Percentiles rank a stretch among this genome's conserved stretches.
Conservation (phyloP, 108 stramenopile species). For the Poteriospumella lacustris region DNA sequence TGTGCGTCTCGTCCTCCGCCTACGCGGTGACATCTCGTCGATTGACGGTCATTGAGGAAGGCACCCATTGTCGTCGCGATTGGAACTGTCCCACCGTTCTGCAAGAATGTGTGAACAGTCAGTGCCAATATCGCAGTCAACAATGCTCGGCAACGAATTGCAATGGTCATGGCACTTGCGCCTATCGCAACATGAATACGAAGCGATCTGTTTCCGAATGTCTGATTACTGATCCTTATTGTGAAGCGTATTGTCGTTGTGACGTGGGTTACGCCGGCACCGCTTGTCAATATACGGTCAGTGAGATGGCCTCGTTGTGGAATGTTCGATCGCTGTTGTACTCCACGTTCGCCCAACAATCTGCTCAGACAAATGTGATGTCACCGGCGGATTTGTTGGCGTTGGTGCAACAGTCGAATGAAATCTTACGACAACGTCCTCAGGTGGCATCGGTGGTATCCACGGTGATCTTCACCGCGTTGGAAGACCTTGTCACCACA, state of each 20-base stretch:
- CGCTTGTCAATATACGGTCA: background rate
- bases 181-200: background rate
- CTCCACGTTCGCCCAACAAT: background rate
- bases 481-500: too few species aligned
- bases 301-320: background rate
- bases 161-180: background rate
- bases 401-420: background rate
- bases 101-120: too few species aligned
- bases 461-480: too few species aligned
- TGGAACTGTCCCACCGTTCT: too few species aligned
- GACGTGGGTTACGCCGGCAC: background rate
- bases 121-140: too few species aligned
- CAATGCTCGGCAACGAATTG: too few species aligned
- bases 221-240: background rate
- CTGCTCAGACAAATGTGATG: background rate
- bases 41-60: too few species aligned
- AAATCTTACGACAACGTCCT: too few species aligned
- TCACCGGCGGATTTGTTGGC: background rate
- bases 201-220: background rate
- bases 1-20: background rate
- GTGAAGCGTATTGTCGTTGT: background rate
- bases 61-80: too few species aligned
- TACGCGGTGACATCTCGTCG: too few species aligned
- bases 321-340: background rate
- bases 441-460: too few species aligned